phyloP scores from a whole-genome alignment of 2,329 filamentous ascomycete species.

The Sphaerulina populicola region DNA sequence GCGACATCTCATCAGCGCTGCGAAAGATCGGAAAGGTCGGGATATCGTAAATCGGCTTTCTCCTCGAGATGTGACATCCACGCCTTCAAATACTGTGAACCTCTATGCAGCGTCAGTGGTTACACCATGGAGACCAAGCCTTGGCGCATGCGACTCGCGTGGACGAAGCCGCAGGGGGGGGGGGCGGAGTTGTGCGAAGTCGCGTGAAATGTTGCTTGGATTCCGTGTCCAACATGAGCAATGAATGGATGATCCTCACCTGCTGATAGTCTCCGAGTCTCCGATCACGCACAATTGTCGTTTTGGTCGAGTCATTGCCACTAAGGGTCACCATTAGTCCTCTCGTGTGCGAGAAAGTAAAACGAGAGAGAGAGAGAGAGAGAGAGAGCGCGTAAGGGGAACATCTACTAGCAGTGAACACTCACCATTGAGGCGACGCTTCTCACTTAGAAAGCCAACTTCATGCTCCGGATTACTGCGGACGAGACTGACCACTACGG shows the following conservation, averaged over 20 bases:
- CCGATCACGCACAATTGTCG: slow-evolving; percentile 84
- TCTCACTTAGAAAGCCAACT: slow-evolving; percentile 89
- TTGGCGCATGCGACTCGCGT: background rate
- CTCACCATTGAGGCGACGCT: slow-evolving; percentile 82
- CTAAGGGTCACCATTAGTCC: slow-evolving; percentile 40
- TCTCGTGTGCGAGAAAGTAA: too few relatives aligned
- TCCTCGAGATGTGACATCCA: slow-evolving; percentile 94
- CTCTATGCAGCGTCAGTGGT: slow-evolving; percentile 45
- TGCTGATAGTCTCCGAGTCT: slow-evolving; percentile 85
- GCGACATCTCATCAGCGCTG: slow-evolving; percentile 1
- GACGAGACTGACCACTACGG: slow-evolving; percentile 86
- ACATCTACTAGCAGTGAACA: slow-evolving; percentile 11
- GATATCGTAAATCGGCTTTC: slow-evolving; percentile 80
- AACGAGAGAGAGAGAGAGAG: too few relatives aligned
- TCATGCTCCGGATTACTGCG: slow-evolving; percentile 79
- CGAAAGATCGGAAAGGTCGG: slow-evolving; percentile 51
- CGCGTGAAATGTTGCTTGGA: background rate
- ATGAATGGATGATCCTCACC: slow-evolving; percentile 48
- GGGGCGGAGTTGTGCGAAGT: background rate
- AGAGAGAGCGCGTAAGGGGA: too few relatives aligned
- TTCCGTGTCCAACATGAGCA: background rate
- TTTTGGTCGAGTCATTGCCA: slow-evolving; percentile 93
- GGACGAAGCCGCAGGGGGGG: background rate
- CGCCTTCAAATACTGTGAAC: slow-evolving; percentile 71
- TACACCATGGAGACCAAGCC: background rate